Conservation (phyloP, 208 protist genomes). For the Leishmania lainsoni region DNA sequence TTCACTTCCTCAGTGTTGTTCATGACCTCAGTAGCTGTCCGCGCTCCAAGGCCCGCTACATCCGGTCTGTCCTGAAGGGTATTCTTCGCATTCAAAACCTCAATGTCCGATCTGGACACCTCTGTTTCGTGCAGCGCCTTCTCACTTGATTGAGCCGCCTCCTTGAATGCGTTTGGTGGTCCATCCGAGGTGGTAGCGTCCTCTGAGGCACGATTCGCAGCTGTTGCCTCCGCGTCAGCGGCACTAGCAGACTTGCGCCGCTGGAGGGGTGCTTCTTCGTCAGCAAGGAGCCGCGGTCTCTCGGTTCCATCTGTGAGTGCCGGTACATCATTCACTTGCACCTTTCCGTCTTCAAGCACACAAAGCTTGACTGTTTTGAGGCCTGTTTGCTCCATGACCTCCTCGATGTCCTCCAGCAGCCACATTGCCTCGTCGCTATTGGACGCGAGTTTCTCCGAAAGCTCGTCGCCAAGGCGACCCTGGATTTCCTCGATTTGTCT, state of each 20-base stretch:
- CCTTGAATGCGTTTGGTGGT: not conserved
- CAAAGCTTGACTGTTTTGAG: constrained; percentile 78
- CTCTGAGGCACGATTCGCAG: not conserved
- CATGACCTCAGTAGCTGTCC: constrained; percentile 85
- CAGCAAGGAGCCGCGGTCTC: constrained; percentile 59
- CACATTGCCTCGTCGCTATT: constrained; percentile 80
- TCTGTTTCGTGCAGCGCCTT: constrained; percentile 39
- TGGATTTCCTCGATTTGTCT: constrained; percentile 74
- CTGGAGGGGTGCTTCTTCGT: not conserved
- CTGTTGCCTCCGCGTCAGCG: not conserved
- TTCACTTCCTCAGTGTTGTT: constrained; percentile 80
- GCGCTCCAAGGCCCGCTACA: constrained; percentile 74
- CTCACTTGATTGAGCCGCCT: not conserved
- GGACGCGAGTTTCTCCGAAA: constrained; percentile 62
- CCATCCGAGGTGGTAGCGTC: not conserved
- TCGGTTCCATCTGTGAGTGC: constrained; percentile 80
- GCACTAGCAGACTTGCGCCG: not conserved
- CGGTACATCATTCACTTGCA: constrained; percentile 46
- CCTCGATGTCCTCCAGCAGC: constrained; percentile 89
- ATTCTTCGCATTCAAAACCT: constrained; percentile 78
- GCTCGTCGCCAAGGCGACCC: constrained; percentile 58
- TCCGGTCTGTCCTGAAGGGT: constrained; percentile 70
- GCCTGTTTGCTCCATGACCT: constrained; percentile 76
- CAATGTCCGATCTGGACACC: constrained; percentile 68
- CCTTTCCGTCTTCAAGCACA: constrained; percentile 67